Evolutionary conservation across 805 yeast genomes (phyloP).

Genomic region (Millerago galiae): DNA sequence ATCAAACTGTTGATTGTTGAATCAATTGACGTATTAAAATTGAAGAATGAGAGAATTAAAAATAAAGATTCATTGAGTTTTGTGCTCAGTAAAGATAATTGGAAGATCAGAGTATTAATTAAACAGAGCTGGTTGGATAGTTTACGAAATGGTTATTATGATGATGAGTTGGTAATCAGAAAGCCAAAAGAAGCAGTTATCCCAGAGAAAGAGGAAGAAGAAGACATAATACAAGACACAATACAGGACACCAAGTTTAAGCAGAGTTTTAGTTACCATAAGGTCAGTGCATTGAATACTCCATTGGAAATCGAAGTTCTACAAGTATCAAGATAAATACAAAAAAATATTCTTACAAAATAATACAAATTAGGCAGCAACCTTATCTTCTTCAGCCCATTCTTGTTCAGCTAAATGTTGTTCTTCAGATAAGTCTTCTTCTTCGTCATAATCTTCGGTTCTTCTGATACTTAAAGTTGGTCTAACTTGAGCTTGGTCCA

Average conservation of each 20-base stretch:
- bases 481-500: slow-evolving; percentile 74
- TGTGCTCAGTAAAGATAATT: slow-evolving; percentile 9
- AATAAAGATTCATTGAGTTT: slow-evolving; percentile 1
- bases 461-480: slow-evolving; percentile 69
- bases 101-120: slow-evolving; percentile 6
- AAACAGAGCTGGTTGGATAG: slow-evolving; percentile 9
- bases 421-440: slow-evolving; percentile 43
- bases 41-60: background rate
- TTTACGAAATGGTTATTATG: slow-evolving; percentile 1
- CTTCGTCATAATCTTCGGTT: slow-evolving; percentile 46
- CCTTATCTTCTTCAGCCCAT: slow-evolving; percentile 38
- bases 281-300: slow-evolving; percentile 5
- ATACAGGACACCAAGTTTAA: slow-evolving; percentile 14
- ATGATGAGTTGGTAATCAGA: slow-evolving; percentile 10
- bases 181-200: slow-evolving; percentile 10
- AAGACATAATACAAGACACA: no score
- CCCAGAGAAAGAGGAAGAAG: slow-evolving; percentile 16
- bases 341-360: background rate
- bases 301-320: slow-evolving; percentile 20
- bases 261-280: slow-evolving; percentile 16
- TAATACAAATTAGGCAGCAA: slow-evolving; percentile 14
- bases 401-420: slow-evolving; percentile 46
- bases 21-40: slow-evolving; percentile 9
- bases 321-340: slow-evolving; percentile 7
- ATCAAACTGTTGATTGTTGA: slow-evolving; percentile 9